These are phyloP conservation scores for Xylaria sp. DNA, from an alignment of 2,329 filamentous ascomycete genomes.

Conservation along the genomic window DNA sequence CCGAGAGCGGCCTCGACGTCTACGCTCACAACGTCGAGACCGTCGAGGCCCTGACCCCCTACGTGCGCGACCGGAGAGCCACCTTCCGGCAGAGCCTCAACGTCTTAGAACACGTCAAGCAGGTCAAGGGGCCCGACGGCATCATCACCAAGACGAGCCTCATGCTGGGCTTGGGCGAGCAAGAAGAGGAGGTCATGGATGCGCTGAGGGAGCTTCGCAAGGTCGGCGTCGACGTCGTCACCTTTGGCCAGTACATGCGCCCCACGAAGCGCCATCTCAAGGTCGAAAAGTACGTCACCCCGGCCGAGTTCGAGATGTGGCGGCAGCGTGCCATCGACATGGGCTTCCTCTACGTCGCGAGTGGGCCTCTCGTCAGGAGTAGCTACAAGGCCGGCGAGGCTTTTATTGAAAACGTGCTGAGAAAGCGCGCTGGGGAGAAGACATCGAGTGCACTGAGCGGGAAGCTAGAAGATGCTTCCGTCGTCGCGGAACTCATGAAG, in stretches of 20 bases:
- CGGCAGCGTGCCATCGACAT: conserved; percentile 88
- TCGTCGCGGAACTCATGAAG: conserved; percentile 42
- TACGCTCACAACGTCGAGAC: conserved; percentile 99
- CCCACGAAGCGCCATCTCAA: conserved; percentile 98
- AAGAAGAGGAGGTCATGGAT: conserved; percentile 84
- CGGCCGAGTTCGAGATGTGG: conserved; percentile 92
- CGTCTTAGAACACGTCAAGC: conserved; percentile 85
- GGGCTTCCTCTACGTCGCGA: conserved; percentile 97
- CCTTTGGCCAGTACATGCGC: conserved; percentile 99
- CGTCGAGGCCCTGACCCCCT: conserved; percentile 87
- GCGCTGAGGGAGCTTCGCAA: conserved; percentile 83
- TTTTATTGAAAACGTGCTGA: conserved; percentile 97
- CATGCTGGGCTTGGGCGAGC: conserved; percentile 96
- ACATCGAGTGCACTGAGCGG: conserved; percentile 29
- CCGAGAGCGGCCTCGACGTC: conserved; percentile 89
- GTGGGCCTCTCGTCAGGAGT: conserved; percentile 89
- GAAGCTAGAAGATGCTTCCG: conserved; percentile 42
- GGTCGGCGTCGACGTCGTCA: conserved; percentile 89
- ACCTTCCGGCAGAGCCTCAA: conserved; percentile 86
- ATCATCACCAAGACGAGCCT: conserved; percentile 99
- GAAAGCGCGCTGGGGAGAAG: conserved; percentile 74
- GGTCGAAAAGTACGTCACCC: conserved; percentile 94
- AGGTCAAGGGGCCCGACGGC: conserved; percentile 62
- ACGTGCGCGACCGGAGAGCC: conserved; percentile 88
- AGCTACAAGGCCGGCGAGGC: conserved; percentile 98